Evolutionary conservation across 129 eudicot genomes (phyloP).

Genomic region (Artemisia tridentata): DNA sequence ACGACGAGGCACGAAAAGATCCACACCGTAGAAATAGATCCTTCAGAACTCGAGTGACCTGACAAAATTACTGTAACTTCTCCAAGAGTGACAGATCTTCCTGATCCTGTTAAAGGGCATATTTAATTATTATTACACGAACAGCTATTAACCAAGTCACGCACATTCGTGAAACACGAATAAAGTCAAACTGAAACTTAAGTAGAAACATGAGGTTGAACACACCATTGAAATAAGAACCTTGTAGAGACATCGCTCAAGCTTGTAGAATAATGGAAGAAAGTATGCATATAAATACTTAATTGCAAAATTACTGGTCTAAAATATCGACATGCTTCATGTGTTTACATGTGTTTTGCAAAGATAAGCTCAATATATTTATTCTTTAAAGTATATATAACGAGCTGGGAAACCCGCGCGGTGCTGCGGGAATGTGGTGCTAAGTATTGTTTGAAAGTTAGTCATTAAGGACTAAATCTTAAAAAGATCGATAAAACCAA

Average conservation of each 20-base stretch:
- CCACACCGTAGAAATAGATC: slow-evolving; percentile 41
- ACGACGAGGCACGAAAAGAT: no score
- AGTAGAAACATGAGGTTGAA: slow-evolving; percentile 15
- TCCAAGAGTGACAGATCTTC: slow-evolving; percentile 70
- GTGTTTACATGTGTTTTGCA: no score
- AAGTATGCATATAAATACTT: no score
- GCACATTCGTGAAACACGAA: slow-evolving; percentile 5
- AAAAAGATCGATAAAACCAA: no score
- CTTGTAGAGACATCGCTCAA: slow-evolving; percentile 44
- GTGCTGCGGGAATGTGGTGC: no score
- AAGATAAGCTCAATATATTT: no score
- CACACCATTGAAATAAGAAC: slow-evolving; percentile 62
- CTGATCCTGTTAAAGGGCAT: slow-evolving; percentile 47
- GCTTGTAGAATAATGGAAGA: neutral
- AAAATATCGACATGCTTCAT: no score
- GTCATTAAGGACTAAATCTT: no score
- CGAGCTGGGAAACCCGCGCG: no score
- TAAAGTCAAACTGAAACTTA: slow-evolving; percentile 15
- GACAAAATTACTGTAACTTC: slow-evolving; percentile 61
- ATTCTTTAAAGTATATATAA: no score
- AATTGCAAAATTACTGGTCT: no score
- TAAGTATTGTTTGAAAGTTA: no score
- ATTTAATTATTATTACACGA: slow-evolving; percentile 16
- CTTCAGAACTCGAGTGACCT: slow-evolving; percentile 40
- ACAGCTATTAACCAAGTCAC: slow-evolving; percentile 17